Evolutionary conservation across 306 rosid genomes (phyloP), one percentile per base, ranked within the genome.

Genomic region (Pterocarpus macrocarpus): DNA sequence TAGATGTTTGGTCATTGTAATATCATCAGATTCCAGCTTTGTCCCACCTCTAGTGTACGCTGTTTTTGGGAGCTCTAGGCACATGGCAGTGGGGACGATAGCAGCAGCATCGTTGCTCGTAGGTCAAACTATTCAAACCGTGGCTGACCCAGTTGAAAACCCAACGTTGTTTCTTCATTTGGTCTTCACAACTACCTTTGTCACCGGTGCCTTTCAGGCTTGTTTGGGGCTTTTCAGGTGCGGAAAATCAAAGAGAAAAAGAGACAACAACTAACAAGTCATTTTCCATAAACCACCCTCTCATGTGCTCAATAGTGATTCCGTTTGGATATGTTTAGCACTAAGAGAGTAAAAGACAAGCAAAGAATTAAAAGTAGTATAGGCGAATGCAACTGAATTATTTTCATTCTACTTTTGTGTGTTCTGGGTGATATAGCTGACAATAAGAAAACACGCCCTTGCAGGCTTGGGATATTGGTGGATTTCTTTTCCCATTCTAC

Each of bases 401-500:
- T 52, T 78, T 57, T 56, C 34, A 36, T 72, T 28, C 28, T n/a
- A 16, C 39, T 61, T 47, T 80, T 63, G 34, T 38, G 58, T 14
- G 8, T 45, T 14, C 14, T 32, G 14, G 9, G 7, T 70, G 44
- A 8, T 13, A 16, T n/a, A 16, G 61, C 61, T 65, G 39, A 81
- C 28, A 57, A 44, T 43, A 28, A 58, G 52, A 66, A 45, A 35
- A 34, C 57, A 33, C 4, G 0, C 64, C 13, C 2, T 74, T 86
- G 78, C 80, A 95, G 98, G 83, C 22, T 95, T 22, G 97, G 98
- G 61, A 91, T 95, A 71, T 76, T 95, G 64, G 97, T 95, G 69
- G 98, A 95, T 83, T 95, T 95, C 85, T 89, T 95, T 76, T 92
- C 98, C 2, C 97, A 92, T 86, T 87, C 98, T 15, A 92, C 98